phyloP scores from a whole-genome alignment of 1,139 yeast genomes.

The Debaryomycetaceae sp. region DNA sequence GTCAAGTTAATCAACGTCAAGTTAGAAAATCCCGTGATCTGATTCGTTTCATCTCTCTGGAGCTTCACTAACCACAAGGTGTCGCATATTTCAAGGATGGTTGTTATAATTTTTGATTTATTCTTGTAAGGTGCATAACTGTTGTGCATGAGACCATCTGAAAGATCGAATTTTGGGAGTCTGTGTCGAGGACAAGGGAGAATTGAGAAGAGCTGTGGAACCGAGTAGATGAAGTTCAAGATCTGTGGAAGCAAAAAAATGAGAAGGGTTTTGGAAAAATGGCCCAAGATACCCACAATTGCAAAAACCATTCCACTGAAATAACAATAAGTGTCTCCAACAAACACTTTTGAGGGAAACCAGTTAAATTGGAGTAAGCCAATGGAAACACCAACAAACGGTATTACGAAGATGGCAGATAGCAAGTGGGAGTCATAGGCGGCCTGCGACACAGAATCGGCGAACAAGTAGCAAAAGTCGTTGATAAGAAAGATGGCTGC shows the following conservation, averaged over 20 bases:
- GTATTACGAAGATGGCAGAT: constrained; percentile 75
- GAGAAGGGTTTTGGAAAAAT: constrained; percentile 88
- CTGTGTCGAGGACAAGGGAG: constrained; percentile 97
- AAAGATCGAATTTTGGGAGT: constrained; percentile 68
- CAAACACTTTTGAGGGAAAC: constrained; percentile 91
- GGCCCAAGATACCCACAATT: constrained; percentile 93
- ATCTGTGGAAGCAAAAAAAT: constrained; percentile 88
- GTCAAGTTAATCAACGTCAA: constrained; percentile 82
- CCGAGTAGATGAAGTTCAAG: constrained; percentile 80
- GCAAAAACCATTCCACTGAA: constrained; percentile 99
- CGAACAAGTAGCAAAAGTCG: constrained; percentile 66
- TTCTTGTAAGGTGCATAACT: constrained; percentile 33
- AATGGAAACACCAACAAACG: constrained; percentile 81
- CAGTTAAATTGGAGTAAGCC: constrained; percentile 78
- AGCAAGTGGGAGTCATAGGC: constrained; percentile 83
- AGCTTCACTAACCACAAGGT: constrained; percentile 51
- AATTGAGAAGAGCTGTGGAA: constrained; percentile 81
- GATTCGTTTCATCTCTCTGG: constrained; percentile 27
- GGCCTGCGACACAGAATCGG: constrained; percentile 40
- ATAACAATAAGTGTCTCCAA: constrained; percentile 97
- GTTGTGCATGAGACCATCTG: constrained; percentile 76
- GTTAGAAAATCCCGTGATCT: constrained; percentile 60
- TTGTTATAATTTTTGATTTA: constrained; percentile 14
- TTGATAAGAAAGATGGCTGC: constrained; percentile 69
- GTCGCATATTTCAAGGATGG: constrained; percentile 34